Evolutionary conservation across 1,139 yeast species (phyloP), one percentile per base, ranked within the genome.

Genomic region (Kurtzmaniella natalensis): DNA sequence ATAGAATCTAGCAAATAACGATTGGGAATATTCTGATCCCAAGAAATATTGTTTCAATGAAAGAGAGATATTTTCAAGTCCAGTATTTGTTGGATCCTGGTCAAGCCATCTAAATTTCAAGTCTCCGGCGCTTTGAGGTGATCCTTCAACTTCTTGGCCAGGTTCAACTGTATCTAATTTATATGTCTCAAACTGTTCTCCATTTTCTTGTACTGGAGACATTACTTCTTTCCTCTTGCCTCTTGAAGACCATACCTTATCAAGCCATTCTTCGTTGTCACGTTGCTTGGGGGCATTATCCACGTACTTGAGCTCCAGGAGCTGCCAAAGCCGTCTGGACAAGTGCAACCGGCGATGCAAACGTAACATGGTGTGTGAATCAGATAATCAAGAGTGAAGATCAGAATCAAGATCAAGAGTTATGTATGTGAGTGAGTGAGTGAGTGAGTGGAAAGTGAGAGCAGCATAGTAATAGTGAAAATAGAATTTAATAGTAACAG

Each of bases 21-120:
- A 66, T 38, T 64, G 67, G 0, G 67, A 53, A 41, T 69, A 70
- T 7, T 57, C 51, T 40, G 69, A 65, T 2, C 73, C 74, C 33
- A 51, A 50, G 38, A 69, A 67, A 46, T 69, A 69, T 41, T 68
- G 70, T 9, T 61, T 55, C 14, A 65, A 42, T 25, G 60, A 40
- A 43, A 66, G 46, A 18, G 51, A 33, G 11, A 54, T 36, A 18
- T 47, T 43, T 25, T 40, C 42, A 33, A 51, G 47, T n/a, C 61
- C 61, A 9, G 31, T 32, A 6, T 44, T 45, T 10, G 7, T 9
- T 5, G 26, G 26, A 31, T 56, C 61, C 2, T 27, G 31, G 0
- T 56, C 61, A 7, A 53, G 30, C 17, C 50, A 47, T 16, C 46
- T 37, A 34, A 42, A 57, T 21, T 43, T 45, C 23, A 53, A 31